Evolutionary conservation across 139 green algal genomes (phyloP), one percentile per base, ranked within the genome.

Genomic region (Pseudopediastrum boryanum): DNA sequence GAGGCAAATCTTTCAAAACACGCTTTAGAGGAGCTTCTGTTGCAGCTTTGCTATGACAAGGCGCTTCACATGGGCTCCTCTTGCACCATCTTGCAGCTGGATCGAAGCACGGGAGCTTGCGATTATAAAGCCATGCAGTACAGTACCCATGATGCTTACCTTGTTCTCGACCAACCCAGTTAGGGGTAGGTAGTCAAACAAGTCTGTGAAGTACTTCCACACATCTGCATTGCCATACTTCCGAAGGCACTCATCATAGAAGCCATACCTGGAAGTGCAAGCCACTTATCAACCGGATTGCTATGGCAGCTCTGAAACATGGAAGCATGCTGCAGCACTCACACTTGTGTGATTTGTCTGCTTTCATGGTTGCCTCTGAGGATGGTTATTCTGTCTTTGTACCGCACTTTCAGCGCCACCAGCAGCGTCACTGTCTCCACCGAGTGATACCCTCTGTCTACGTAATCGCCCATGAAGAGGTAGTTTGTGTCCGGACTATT

Each of bases 391-490:
- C 97, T 88, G 74, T 99, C 94, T 7, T 88, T 83, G 85, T 98
- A 98, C 19, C 97, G 89, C 46, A 96, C 91, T 84, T 98, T 98
- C 2, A 98, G 81, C 1, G 93, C 94, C 42, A 98, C 92, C 52
- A 98, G 86, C 66, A 98, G 80, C 0, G 82, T 93, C 10, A 95
- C 96, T 33, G 96, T 99, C 82, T 99, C 96, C 33, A 99, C 96
- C 27, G 88, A 96, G 77, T 99, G 95, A 83, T 99, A 99, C 51
- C 93, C 96, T 56, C 96, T 78, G 82, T 99, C 96, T 38, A 99
- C 96, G 81, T 99, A 99, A 90, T 99, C 96, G 0, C 96, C 96
- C 94, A 99, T 98, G 85, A 99, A 99, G 31, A 99, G 83, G 72
- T 99, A 99, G 86, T 99, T 99, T 9, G 96, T 99, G 83, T 99